These are phyloP conservation scores for Ceratocystis variospora DNA, from an alignment of 2,329 filamentous ascomycete species.

Conservation along the genomic window DNA sequence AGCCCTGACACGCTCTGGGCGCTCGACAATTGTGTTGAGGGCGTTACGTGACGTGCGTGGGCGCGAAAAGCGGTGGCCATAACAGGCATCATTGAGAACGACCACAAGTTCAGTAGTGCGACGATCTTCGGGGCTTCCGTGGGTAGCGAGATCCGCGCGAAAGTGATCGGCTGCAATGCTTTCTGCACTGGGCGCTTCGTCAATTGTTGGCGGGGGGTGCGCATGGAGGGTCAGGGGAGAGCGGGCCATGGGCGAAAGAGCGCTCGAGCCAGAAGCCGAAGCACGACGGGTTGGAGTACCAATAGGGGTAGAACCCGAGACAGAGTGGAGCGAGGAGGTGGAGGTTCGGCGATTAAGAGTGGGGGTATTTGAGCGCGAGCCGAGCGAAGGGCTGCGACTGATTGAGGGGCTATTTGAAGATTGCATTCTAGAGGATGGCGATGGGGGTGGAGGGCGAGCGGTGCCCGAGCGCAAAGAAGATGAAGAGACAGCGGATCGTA, in stretches of 20 bases:
- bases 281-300: slow-evolving; percentile 11
- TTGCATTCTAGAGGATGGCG: slow-evolving; percentile 28
- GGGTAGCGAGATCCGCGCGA: slow-evolving; percentile 50
- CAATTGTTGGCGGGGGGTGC: slow-evolving; percentile 23
- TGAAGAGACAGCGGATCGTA: slow-evolving; percentile 13
- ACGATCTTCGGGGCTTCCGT: slow-evolving; percentile 36
- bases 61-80: slow-evolving; percentile 81
- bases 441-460: slow-evolving; percentile 28
- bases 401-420: slow-evolving; percentile 31
- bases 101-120: slow-evolving; percentile 54
- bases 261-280: slow-evolving; percentile 30
- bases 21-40: slow-evolving; percentile 74
- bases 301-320: slow-evolving; percentile 26
- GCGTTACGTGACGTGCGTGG: slow-evolving; percentile 59
- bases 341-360: slow-evolving; percentile 43
- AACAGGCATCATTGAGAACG: slow-evolving; percentile 83
- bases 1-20: slow-evolving; percentile 81
- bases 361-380: slow-evolving; percentile 37
- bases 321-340: slow-evolving; percentile 42
- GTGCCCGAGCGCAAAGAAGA: slow-evolving; percentile 26
- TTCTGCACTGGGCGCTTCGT: slow-evolving; percentile 33
- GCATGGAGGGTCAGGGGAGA: slow-evolving; percentile 25
- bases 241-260: slow-evolving; percentile 32
- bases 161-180: slow-evolving; percentile 56
- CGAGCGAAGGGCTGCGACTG: slow-evolving; percentile 24